Base-by-base conservation (phyloP, 2,329 filamentous ascomycete genomes). In the Penicillium sp. region DNA sequence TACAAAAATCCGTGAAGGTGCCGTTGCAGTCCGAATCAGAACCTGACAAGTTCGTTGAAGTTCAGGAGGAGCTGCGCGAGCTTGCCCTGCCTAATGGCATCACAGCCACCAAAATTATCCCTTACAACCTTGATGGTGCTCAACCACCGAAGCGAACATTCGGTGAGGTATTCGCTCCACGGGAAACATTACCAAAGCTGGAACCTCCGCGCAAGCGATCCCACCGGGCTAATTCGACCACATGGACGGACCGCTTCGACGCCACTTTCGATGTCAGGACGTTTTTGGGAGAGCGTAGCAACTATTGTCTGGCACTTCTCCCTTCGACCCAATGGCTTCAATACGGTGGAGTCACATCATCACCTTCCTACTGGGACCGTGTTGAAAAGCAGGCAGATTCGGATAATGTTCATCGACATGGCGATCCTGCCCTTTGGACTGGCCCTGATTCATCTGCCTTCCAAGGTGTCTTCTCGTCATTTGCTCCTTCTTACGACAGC, bases 11-110 rank as follows among this genome's bases (percentile, higher is more conserved):
- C 2, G 62, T 68, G 42, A 68, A 68, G 37, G 62, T 70, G 27
- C 65, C 69, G n/a, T 46, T 69, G 41, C 65, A 69, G 23, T 71
- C 75, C 15, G 72, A 75, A 32, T 66, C 72, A 13, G 70, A 74
- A 9, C 60, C 67, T 7, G 60, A 64, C 50, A 66, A 68, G 25
- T 63, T 64, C 27, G 71, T 77, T 42, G 74, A 78, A 54, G 69
- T 79, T 27, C 73, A 73, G 21, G 62, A 77, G 31, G 76, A 81
- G 12, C 74, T 91, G 10, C 80, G 83, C 49, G 87, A 90, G 65
- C 79, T 81, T 37, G 82, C 78, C 21, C 76, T 97, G 27, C 92
- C 92, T 0, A 86, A 85, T 55, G 90, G 91, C 37, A 83, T 96
- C 40, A 84, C 84, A 21, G 80, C 85, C 6, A 89, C 87, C 3